Base-by-base conservation (phyloP, 257 asterid species). In the Haberlea rhodopensis region DNA sequence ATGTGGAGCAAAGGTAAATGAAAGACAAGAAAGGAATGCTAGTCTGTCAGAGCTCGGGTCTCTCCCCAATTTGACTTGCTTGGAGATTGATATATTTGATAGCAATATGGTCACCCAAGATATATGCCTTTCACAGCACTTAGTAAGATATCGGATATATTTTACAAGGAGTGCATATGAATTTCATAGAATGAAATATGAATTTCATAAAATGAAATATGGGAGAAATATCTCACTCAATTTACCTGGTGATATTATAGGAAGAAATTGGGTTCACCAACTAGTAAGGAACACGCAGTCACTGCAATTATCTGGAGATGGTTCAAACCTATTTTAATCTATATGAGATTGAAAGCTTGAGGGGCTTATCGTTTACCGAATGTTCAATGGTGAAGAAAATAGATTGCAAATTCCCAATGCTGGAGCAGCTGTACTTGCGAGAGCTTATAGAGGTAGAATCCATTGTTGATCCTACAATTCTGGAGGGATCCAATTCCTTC, bases 301-400 rank as follows among this genome's bases (percentile, higher is more conserved):
- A 4, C 6, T 40, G 0, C 0, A 0, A 11, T 15, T 40, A 11
- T 0, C 0, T 13, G 19, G 7, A 40, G 49, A 40, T 11, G 49
- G 49, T 40, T 40, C 46, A 37, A 37, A 37, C 46, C 46, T 0
- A 2, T 0, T 11, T 37, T 37, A 37, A 37, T 37, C 46, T 37
- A 37, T 4, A 0, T 37, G 46, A 11, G 0, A 37, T 0, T 37
- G n/a, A 10, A 37, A 9, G 46, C 46, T 3, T 37, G n/a, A 37
- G n/a, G 16, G 0, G 5, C n/a, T 37, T 1, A 1, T 9, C 0
- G 0, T 37, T 10, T 0, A 0, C 0, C 0, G 3, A 37, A 0
- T 37, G n/a, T 37, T 37, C 49, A 40, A 40, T 6, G 49, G 6
- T 40, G 19, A 2, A 40, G 19, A 4, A 13, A 13, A 13, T 40